Evolutionary conservation across 2,329 filamentous ascomycete species (phyloP).

Genomic region (Huntiella omanensis): DNA sequence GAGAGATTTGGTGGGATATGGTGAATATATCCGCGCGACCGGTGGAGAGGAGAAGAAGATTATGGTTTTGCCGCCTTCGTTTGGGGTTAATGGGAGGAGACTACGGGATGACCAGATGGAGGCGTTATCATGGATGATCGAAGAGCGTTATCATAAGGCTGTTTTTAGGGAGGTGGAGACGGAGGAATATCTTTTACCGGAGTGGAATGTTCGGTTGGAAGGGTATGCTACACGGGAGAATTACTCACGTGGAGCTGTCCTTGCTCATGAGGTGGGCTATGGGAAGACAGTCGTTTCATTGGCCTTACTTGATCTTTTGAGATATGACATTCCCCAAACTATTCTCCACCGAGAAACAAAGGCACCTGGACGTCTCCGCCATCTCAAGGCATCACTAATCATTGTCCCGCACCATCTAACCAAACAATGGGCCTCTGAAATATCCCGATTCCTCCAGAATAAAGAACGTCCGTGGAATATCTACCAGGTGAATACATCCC

Average conservation of each 20-base stretch:
- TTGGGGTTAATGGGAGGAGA: slow-evolving; percentile 4
- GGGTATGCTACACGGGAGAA: slow-evolving; percentile 17
- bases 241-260: slow-evolving; percentile 20
- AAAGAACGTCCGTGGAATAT: slow-evolving; percentile 12
- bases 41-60: too few relatives aligned
- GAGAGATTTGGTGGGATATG: not conserved
- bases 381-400: slow-evolving; percentile 21
- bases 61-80: slow-evolving; percentile 10
- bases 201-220: slow-evolving; percentile 19
- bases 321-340: slow-evolving; percentile 13
- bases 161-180: slow-evolving; percentile 20
- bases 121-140: slow-evolving; percentile 16
- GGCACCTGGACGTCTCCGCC: slow-evolving; percentile 3
- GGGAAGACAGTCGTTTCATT: slow-evolving; percentile 26
- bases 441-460: slow-evolving; percentile 17
- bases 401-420: slow-evolving; percentile 23
- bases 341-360: slow-evolving; percentile 10
- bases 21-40: too few relatives aligned
- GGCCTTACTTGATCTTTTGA: slow-evolving; percentile 19
- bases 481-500: slow-evolving; percentile 14
- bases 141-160: slow-evolving; percentile 12
- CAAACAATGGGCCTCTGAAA: slow-evolving; percentile 21
- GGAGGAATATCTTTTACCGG: slow-evolving; percentile 20
- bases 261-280: slow-evolving; percentile 26
- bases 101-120: slow-evolving; percentile 14